These are phyloP conservation scores for Tetradesmus lagerheimii DNA, from an alignment of 139 green algal species.

Conservation along the genomic window DNA sequence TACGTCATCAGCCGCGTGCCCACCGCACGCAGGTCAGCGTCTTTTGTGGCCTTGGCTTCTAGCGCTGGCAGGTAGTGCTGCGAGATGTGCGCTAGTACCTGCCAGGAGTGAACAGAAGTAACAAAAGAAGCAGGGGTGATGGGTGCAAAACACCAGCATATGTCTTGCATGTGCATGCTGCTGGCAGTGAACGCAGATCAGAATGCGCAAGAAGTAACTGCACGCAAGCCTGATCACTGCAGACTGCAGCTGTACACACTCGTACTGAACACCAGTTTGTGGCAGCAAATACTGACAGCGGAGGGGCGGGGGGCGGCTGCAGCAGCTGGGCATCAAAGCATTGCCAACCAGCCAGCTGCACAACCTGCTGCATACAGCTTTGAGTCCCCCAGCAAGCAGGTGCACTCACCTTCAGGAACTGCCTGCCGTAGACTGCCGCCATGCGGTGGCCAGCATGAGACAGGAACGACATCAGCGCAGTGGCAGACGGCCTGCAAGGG, in stretches of 20 bases:
- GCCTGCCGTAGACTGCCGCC: conserved; percentile 24
- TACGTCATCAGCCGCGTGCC: conserved; percentile 40
- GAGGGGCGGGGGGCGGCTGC: too few species aligned
- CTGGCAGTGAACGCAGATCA: too few species aligned
- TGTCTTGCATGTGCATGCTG: too few species aligned
- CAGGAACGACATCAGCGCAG: conserved; percentile 46
- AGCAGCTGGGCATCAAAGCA: too few species aligned
- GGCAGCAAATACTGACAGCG: too few species aligned
- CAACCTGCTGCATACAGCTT: background rate
- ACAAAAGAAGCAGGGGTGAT: background rate
- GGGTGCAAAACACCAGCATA: too few species aligned
- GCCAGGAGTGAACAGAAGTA: background rate
- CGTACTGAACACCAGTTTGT: too few species aligned
- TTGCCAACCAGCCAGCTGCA: background rate
- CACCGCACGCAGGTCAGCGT: conserved; percentile 41
- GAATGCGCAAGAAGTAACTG: too few species aligned
- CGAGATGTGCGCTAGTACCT: background rate
- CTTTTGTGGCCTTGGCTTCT: conserved; percentile 29
- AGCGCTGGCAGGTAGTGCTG: conserved; percentile 39
- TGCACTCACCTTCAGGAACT: conserved; percentile 45
- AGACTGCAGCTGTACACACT: too few species aligned
- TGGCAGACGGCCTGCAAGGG: background rate
- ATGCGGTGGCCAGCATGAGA: conserved; percentile 32
- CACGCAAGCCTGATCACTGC: too few species aligned
- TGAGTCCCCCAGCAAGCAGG: too few species aligned